Evolutionary conservation across 129 eudicot genomes (phyloP).

Genomic region (Tagetes patula): DNA sequence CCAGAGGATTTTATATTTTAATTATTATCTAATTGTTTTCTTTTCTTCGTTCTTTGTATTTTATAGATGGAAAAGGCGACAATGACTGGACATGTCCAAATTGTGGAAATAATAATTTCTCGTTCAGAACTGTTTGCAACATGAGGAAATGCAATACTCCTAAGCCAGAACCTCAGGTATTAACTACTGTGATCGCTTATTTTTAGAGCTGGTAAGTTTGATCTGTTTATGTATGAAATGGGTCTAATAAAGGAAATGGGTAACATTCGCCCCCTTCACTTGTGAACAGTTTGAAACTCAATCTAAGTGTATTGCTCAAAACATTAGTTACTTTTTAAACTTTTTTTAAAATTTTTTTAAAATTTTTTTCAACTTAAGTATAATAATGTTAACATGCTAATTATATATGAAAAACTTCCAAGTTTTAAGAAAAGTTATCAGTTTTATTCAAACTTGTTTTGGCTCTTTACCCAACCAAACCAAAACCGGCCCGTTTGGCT

Average conservation of each 20-base stretch:
- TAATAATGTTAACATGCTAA: neutral
- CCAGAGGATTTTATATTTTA: neutral
- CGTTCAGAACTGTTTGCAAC: constrained; percentile 90
- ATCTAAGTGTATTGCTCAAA: neutral
- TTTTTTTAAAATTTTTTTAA: no score
- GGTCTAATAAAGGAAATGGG: neutral
- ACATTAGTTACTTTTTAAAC: no score
- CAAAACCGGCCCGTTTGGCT: neutral
- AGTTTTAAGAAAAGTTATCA: neutral
- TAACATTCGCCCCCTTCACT: no score
- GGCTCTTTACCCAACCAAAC: neutral
- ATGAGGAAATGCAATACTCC: constrained; percentile 96
- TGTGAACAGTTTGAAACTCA: neutral
- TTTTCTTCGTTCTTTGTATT: neutral
- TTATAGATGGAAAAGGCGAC: constrained; percentile 74
- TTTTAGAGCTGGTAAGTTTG: neutral
- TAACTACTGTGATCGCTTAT: neutral
- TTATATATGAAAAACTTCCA: neutral
- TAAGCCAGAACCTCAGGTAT: constrained; percentile 88
- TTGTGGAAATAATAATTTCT: constrained; percentile 90
- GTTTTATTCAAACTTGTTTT: neutral
- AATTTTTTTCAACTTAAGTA: neutral
- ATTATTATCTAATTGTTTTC: neutral
- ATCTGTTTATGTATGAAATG: neutral
- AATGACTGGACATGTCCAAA: constrained; percentile 91